Evolutionary conservation across 306 rosid species (phyloP).

Genomic region (Cucurbita maxima): DNA sequence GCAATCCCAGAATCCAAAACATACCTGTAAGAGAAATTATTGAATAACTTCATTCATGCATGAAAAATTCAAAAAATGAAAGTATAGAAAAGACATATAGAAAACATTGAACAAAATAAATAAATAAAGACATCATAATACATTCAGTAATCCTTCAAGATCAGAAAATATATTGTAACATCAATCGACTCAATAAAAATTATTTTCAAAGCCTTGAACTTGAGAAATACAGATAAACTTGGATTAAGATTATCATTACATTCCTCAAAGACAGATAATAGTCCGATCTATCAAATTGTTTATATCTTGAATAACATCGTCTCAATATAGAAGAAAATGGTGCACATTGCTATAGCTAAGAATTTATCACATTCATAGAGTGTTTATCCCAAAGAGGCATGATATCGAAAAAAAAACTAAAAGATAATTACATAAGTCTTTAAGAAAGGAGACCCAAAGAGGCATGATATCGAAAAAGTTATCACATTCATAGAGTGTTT

Average conservation of each 20-base stretch:
- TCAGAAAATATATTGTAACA: not conserved
- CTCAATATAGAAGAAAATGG: too few species aligned
- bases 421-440: too few species aligned
- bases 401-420: too few species aligned
- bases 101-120: not conserved
- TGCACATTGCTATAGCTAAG: too few species aligned
- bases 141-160: not conserved
- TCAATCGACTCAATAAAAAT: not conserved
- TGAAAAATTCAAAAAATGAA: too few species aligned
- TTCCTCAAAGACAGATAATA: not conserved
- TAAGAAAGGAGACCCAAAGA: too few species aligned
- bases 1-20: constrained; percentile 79
- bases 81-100: not conserved
- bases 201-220: not conserved
- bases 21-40: constrained; percentile 53
- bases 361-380: too few species aligned
- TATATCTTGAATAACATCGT: too few species aligned
- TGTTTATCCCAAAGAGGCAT: too few species aligned
- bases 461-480: too few species aligned
- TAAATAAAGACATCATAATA: not conserved
- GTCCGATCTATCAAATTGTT: too few species aligned
- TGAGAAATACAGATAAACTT: not conserved
- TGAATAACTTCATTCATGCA: constrained; percentile 1
- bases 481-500: too few species aligned
- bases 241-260: not conserved